Evolutionary conservation across 495 filamentous ascomycete species (phyloP).

Genomic region (Neurospora terricola): DNA sequence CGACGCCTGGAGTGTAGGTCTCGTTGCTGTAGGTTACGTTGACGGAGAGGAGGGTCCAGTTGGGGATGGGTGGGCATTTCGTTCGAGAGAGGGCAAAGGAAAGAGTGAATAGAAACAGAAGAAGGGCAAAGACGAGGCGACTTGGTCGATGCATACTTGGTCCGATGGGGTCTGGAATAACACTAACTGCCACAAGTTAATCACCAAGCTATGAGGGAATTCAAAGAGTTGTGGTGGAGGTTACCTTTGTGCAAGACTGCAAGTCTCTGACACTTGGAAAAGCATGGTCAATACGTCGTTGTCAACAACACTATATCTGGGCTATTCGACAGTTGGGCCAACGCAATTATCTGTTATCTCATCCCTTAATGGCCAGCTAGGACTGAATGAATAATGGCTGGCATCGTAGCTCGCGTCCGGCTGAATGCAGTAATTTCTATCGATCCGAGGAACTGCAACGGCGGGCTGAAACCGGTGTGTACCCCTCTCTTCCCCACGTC

Average conservation of each 20-base stretch:
- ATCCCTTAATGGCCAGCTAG: not conserved
- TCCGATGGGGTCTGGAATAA: not conserved
- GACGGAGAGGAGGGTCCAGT: not conserved
- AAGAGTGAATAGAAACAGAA: not conserved
- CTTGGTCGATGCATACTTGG: not conserved
- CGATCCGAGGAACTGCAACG: not conserved
- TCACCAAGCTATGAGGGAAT: not conserved
- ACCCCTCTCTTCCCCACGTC: not conserved
- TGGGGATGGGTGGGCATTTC: not conserved
- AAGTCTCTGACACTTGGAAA: not conserved
- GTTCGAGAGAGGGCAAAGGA: not conserved
- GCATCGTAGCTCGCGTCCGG: not conserved
- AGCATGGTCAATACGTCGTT: not conserved
- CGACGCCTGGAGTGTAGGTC: not conserved
- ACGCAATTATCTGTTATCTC: not conserved
- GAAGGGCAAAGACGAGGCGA: not conserved
- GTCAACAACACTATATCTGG: not conserved
- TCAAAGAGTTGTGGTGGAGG: not conserved
- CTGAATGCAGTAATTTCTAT: not conserved
- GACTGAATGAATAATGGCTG: not conserved
- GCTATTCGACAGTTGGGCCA: not conserved
- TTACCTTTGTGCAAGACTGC: not conserved
- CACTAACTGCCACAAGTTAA: not conserved
- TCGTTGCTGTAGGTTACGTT: slow-evolving; percentile 4
- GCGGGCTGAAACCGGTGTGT: not conserved